Evolutionary conservation across 2,329 filamentous ascomycete genomes (phyloP).

Genomic region (Neonectria ditissima): DNA sequence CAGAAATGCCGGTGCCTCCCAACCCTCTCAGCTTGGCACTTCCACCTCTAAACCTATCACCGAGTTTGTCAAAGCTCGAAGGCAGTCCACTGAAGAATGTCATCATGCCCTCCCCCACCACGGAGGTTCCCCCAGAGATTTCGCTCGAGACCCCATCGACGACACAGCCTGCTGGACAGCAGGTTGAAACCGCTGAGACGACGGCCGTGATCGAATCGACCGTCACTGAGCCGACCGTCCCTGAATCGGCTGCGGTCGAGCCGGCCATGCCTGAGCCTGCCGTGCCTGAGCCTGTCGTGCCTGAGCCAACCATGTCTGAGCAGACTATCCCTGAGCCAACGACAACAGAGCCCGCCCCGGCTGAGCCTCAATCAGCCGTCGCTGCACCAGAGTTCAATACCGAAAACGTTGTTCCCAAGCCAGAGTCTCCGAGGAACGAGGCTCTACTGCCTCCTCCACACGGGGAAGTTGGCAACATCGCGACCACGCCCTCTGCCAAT

Average conservation of each 20-base stretch:
- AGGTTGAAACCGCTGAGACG: not conserved
- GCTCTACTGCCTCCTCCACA: constrained; percentile 52
- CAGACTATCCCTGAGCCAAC: constrained; percentile 14
- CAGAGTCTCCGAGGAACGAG: constrained; percentile 34
- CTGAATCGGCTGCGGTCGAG: not conserved
- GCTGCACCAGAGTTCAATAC: constrained; percentile 43
- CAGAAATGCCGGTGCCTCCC: constrained; percentile 40
- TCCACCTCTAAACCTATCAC: constrained; percentile 45
- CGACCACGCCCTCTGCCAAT: constrained; percentile 48
- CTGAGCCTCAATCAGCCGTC: constrained; percentile 49
- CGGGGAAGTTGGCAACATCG: constrained; percentile 56
- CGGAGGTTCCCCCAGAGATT: constrained; percentile 41
- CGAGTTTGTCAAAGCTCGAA: constrained; percentile 53
- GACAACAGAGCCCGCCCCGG: constrained; percentile 41
- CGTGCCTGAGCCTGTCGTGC: not conserved
- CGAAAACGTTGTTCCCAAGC: constrained; percentile 44
- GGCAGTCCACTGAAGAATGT: constrained; percentile 68
- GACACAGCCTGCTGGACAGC: constrained; percentile 16
- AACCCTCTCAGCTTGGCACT: constrained; percentile 48
- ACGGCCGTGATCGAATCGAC: not conserved
- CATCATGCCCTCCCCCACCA: constrained; percentile 59
- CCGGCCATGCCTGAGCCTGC: not conserved
- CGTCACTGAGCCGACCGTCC: not conserved
- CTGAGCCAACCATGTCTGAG: not conserved
- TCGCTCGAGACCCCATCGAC: constrained; percentile 12